Conservation (phyloP, 306 rosid genomes). For the Mimosa pudica region DNA sequence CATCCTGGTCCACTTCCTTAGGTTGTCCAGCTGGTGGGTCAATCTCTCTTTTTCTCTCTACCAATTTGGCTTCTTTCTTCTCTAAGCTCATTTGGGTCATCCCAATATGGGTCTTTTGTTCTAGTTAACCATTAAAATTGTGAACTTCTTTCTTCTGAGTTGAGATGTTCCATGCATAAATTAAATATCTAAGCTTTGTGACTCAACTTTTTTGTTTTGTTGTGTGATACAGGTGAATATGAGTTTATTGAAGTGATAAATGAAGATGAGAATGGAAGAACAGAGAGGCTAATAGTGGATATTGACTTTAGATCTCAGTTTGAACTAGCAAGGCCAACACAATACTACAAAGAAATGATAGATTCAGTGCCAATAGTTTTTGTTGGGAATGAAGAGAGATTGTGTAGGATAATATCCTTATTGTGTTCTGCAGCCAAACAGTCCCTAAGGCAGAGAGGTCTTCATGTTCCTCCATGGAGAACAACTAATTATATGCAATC, state of each 20-base stretch:
- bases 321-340: slow-evolving; percentile 76
- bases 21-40: slow-evolving; percentile 71
- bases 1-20: slow-evolving; percentile 64
- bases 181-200: neutral
- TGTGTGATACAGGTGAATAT: slow-evolving; percentile 54
- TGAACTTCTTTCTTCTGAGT: neutral
- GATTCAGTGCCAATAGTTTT: slow-evolving; percentile 55
- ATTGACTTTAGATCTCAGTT: slow-evolving; percentile 81
- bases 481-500: slow-evolving; percentile 57
- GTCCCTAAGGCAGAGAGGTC: slow-evolving; percentile 70
- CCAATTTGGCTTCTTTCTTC: neutral
- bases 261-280: slow-evolving; percentile 36
- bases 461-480: slow-evolving; percentile 89
- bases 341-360: slow-evolving; percentile 52
- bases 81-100: neutral
- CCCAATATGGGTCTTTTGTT: neutral
- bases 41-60: neutral
- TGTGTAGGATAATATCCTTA: slow-evolving; percentile 53
- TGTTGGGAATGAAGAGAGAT: slow-evolving; percentile 63
- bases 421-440: slow-evolving; percentile 74
- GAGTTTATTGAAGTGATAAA: slow-evolving; percentile 59
- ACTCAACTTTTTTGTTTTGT: neutral
- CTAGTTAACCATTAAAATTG: neutral
- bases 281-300: slow-evolving; percentile 63
- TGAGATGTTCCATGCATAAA: neutral